Percentiles rank a stretch among this genome's conserved stretches.
phyloP scores from a whole-genome alignment of 345 rosid genomes.

The Excoecaria cochinchinensis region DNA sequence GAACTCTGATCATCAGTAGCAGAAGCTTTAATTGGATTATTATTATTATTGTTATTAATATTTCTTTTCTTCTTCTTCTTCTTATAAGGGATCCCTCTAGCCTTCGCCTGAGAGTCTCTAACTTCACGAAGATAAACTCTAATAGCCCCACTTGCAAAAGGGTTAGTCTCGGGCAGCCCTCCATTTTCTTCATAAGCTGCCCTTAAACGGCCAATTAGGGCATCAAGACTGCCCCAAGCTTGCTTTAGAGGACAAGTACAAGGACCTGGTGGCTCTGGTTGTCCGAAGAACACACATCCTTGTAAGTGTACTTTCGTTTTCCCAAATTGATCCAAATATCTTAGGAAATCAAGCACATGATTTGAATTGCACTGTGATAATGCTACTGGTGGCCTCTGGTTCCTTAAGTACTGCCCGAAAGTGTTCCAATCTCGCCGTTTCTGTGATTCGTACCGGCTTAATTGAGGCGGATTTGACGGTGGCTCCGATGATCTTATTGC shows the following conservation, averaged over 20 bases:
- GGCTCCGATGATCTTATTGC: background rate
- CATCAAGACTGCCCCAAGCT: constrained; percentile 95
- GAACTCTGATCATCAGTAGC: constrained; percentile 32
- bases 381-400: constrained; percentile 78
- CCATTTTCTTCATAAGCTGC: constrained; percentile 91
- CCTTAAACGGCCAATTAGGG: constrained; percentile 82
- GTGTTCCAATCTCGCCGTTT: constrained; percentile 92
- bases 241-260: constrained; percentile 81
- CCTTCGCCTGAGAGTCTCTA: constrained; percentile 81
- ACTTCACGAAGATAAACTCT: constrained; percentile 73
- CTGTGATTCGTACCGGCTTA: constrained; percentile 83
- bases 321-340: constrained; percentile 81
- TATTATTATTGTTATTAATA: background rate
- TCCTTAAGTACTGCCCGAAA: constrained; percentile 79
- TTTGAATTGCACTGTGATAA: constrained; percentile 59
- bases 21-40: constrained; percentile 24
- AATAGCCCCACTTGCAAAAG: constrained; percentile 72
- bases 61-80: constrained; percentile 78
- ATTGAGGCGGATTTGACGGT: constrained; percentile 36
- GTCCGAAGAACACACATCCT: constrained; percentile 79
- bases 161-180: constrained; percentile 75
- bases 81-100: constrained; percentile 85
- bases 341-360: constrained; percentile 78
- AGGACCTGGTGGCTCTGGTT: constrained; percentile 76
- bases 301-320: constrained; percentile 83